Evolutionary conservation across 495 filamentous ascomycete genomes (phyloP).

Genomic region (Rusavskia elegans): DNA sequence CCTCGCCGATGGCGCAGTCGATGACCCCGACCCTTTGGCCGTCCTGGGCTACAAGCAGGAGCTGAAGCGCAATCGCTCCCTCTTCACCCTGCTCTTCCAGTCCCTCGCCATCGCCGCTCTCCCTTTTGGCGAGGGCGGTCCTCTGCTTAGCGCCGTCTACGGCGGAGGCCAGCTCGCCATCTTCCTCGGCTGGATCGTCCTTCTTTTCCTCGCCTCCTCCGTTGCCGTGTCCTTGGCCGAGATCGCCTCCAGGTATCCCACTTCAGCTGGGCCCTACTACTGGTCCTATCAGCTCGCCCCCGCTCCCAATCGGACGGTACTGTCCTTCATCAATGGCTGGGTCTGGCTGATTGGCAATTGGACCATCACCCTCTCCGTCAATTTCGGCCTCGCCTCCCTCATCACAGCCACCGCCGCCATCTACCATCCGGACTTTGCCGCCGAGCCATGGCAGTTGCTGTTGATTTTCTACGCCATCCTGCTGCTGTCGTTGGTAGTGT

Average conservation of each 20-base stretch:
- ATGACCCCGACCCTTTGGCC: neutral
- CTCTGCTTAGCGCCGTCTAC: constrained; percentile 27
- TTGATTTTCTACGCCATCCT: constrained; percentile 43
- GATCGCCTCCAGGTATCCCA: constrained; percentile 32
- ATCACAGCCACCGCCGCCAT: constrained; percentile 18
- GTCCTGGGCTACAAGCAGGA: constrained; percentile 23
- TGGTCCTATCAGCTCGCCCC: constrained; percentile 26
- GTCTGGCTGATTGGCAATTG: constrained; percentile 52
- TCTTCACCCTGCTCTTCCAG: constrained; percentile 1
- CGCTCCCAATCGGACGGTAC: constrained; percentile 18
- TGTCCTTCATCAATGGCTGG: constrained; percentile 55
- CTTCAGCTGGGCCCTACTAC: constrained; percentile 34
- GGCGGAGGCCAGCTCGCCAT: constrained; percentile 26
- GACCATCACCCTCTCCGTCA: constrained; percentile 52
- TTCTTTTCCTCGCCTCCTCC: constrained; percentile 23
- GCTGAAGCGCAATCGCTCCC: constrained; percentile 18
- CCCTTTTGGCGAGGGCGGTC: constrained; percentile 30
- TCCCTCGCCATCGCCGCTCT: constrained; percentile 27
- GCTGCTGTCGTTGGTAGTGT: constrained; percentile 36
- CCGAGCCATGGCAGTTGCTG: constrained; percentile 39
- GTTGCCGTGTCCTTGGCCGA: constrained; percentile 29
- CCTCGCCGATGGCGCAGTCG: neutral
- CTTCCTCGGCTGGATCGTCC: constrained; percentile 28
- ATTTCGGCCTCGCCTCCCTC: constrained; percentile 44
- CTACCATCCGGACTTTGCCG: constrained; percentile 6